phyloP scores from a whole-genome alignment of 352 stramenopile species.

The Globisporangium paroecandrum region DNA sequence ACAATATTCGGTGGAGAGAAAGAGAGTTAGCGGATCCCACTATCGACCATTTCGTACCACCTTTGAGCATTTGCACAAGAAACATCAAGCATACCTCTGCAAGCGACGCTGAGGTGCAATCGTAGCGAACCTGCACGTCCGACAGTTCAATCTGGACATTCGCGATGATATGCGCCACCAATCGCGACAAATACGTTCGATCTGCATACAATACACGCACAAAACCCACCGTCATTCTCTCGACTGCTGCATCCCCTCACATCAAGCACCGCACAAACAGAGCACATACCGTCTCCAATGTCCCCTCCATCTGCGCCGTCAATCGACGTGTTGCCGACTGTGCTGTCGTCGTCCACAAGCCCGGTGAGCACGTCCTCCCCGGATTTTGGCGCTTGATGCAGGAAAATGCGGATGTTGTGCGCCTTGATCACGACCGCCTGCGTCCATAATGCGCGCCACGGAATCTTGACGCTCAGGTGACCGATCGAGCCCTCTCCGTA shows the following conservation, averaged over 20 bases:
- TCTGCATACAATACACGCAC: slow-evolving; percentile 23
- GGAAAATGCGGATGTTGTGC: slow-evolving; percentile 60
- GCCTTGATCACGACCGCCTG: slow-evolving; percentile 79
- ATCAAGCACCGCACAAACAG: not conserved
- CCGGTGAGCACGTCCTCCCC: slow-evolving; percentile 11
- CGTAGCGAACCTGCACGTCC: slow-evolving; percentile 81
- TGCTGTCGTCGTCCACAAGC: slow-evolving; percentile 22
- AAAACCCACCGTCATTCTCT: not conserved
- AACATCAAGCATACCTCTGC: slow-evolving; percentile 39
- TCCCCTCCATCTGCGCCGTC: slow-evolving; percentile 25
- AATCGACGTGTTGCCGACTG: slow-evolving; percentile 17
- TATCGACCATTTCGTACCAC: not conserved
- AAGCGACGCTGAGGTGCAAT: slow-evolving; percentile 61
- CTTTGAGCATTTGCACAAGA: not conserved
- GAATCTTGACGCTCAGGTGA: slow-evolving; percentile 79
- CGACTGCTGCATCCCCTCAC: not conserved
- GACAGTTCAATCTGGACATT: slow-evolving; percentile 85
- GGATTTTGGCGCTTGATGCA: slow-evolving; percentile 53
- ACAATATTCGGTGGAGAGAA: not conserved
- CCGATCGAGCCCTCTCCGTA: slow-evolving; percentile 79
- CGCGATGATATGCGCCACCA: slow-evolving; percentile 82
- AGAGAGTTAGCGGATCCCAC: not conserved
- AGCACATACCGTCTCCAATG: slow-evolving; percentile 32
- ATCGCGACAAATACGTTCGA: slow-evolving; percentile 75
- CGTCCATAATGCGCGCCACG: slow-evolving; percentile 81